These are phyloP conservation scores for Skeletonema costatum DNA, from an alignment of 108 stramenopile species.

Conservation along the genomic window DNA sequence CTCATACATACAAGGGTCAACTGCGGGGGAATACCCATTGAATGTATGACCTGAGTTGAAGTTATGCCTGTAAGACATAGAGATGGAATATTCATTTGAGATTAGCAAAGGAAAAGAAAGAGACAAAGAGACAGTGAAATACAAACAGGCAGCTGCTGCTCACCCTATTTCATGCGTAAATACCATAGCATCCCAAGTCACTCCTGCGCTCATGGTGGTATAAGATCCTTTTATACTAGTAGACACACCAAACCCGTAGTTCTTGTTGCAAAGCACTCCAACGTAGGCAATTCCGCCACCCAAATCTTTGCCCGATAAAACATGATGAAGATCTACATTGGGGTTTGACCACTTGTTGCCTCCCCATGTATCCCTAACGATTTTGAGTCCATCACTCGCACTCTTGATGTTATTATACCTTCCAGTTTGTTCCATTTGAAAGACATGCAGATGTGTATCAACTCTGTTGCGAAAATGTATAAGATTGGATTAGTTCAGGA, in stretches of 20 bases:
- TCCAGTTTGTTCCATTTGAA: not conserved
- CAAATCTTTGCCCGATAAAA: slow-evolving; percentile 20
- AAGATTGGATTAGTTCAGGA: not conserved
- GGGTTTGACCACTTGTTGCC: slow-evolving; percentile 12
- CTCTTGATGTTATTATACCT: slow-evolving; percentile 2
- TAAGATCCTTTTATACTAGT: slow-evolving; percentile 18
- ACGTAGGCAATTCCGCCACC: slow-evolving; percentile 36
- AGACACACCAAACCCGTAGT: slow-evolving; percentile 27
- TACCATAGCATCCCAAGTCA: slow-evolving; percentile 28
- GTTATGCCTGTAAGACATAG: not conserved
- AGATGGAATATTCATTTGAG: not conserved
- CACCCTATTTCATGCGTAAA: slow-evolving; percentile 34
- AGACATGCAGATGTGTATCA: slow-evolving; percentile 36
- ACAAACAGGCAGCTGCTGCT: not conserved
- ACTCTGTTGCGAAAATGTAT: not conserved
- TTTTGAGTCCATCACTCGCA: slow-evolving; percentile 11
- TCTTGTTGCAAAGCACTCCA: slow-evolving; percentile 28
- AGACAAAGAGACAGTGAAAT: not conserved
- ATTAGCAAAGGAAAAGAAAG: not conserved
- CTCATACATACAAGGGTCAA: not conserved
- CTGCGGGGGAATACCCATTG: slow-evolving; percentile 4
- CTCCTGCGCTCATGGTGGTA: not conserved
- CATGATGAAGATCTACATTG: slow-evolving; percentile 34
- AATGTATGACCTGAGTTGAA: slow-evolving; percentile 22
- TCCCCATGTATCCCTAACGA: slow-evolving; percentile 8